Evolutionary conservation across 2,329 filamentous ascomycete genomes (phyloP), one percentile per base, ranked within the genome.

Genomic region (Aspergillus fischeri): DNA sequence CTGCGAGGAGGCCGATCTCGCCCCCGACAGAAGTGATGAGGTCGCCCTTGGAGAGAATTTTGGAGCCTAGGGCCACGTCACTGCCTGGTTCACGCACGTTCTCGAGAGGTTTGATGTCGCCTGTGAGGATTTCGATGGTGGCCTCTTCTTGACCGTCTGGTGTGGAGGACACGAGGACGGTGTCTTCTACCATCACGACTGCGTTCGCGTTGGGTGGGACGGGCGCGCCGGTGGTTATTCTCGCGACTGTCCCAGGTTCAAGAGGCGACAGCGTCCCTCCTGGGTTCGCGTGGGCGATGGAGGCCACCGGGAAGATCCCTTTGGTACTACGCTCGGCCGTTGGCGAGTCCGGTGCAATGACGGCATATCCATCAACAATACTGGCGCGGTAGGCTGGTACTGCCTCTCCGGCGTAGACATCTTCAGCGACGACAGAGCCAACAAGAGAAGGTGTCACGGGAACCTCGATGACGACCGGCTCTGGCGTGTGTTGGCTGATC

Each of bases 161-260:
- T 0, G 91, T 94, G 73, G 85, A 86, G 1, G 84, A 86, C 59
- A 83, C 85, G 4, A 99, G 79, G 0, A 87, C 76, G 0, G 94
- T 99, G 68, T 97, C 94, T 76, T 99, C 94, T 0, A 99, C 94
- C 91, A 95, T 97, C 49, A 97, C 88, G 4, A 99, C 92, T 0
- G 93, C 88, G 27, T 91, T 96, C 1, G 94, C 91, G 0, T 92
- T 91, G 0, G 87, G 86, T 1, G 94, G 94, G 0, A 99, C 78
- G 10, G 94, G 93, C 5, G 94, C 94, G 0, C 94, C 94, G 0
- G 94, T 99, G 0, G 94, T 99, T 65, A 99, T 96, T 49, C 94
- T 83, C 0, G 93, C 89, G 53, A 97, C 87, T 62, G 92, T 83
- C 0, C 92, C 92, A 35, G 84, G 80, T 54, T 87, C 80, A 2